Percentiles rank a stretch among this genome's conserved stretches.
Conservation (phyloP, 148 eudicot species). For the Diospyros kaki region DNA sequence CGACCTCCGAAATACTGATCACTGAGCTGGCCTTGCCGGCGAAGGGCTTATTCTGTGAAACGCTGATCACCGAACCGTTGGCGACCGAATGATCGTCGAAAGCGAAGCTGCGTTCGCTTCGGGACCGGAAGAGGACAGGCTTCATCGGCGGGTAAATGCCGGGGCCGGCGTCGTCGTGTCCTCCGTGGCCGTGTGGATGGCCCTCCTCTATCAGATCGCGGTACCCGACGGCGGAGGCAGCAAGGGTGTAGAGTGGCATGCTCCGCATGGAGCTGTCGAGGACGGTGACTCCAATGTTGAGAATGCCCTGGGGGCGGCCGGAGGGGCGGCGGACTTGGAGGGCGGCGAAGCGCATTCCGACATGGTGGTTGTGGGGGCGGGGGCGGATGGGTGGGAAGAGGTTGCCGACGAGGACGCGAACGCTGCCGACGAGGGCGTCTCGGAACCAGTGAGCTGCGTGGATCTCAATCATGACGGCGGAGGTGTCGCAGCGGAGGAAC, state of each 20-base stretch:
- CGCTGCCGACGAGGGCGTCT: constrained; percentile 51
- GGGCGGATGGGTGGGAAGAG: constrained; percentile 31
- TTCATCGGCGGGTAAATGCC: not conserved
- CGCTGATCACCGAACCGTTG: constrained; percentile 17
- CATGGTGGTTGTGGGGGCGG: constrained; percentile 14
- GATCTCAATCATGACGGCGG: constrained; percentile 60
- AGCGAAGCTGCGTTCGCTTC: constrained; percentile 45
- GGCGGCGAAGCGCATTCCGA: constrained; percentile 73
- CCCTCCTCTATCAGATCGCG: constrained; percentile 49
- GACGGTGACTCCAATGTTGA: constrained; percentile 59
- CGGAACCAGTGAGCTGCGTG: constrained; percentile 46
- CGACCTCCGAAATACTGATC: constrained; percentile 14
- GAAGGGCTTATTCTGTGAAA: not conserved
- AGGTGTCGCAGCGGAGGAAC: constrained; percentile 44
- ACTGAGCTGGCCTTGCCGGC: constrained; percentile 16
- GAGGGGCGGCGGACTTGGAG: constrained; percentile 70
- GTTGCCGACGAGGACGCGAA: constrained; percentile 51
- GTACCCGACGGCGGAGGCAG: constrained; percentile 57
- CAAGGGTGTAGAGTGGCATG: constrained; percentile 59
- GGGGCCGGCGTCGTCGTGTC: not conserved
- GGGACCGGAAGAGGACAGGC: constrained; percentile 30
- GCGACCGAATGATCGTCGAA: constrained; percentile 15
- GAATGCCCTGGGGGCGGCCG: constrained; percentile 70
- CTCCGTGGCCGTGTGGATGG: constrained; percentile 12
- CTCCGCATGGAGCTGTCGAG: constrained; percentile 60